Percentiles rank a stretch among this genome's conserved stretches.
These are phyloP conservation scores for Lonicera japonica DNA, from an alignment of 129 eudicot species.

Conservation along the genomic window DNA sequence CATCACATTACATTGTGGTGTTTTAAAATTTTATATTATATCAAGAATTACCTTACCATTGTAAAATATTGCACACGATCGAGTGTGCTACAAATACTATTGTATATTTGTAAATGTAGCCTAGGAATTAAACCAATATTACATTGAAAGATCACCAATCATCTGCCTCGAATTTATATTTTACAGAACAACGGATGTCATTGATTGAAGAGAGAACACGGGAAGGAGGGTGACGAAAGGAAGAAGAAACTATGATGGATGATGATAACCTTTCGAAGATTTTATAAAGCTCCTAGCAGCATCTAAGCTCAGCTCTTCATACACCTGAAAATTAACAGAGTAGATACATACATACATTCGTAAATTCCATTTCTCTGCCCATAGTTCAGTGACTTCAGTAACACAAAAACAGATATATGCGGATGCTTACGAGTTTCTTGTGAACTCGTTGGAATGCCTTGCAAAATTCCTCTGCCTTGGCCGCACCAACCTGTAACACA, in stretches of 20 bases:
- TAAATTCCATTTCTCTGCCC: too few relatives aligned
- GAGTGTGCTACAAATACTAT: too few relatives aligned
- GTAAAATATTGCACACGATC: too few relatives aligned
- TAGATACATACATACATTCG: too few relatives aligned
- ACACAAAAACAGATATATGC: neutral
- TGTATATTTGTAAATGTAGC: too few relatives aligned
- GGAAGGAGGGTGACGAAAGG: neutral
- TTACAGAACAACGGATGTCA: neutral
- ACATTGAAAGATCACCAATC: too few relatives aligned
- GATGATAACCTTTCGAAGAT: slow-evolving; percentile 25
- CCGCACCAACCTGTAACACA: slow-evolving; percentile 46
- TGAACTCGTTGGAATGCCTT: slow-evolving; percentile 71
- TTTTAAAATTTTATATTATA: too few relatives aligned
- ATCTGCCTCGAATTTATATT: too few relatives aligned
- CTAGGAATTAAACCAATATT: too few relatives aligned
- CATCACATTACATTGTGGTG: too few relatives aligned
- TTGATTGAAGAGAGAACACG: neutral
- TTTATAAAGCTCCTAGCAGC: slow-evolving; percentile 56
- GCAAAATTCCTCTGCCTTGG: slow-evolving; percentile 74
- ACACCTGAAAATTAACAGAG: slow-evolving; percentile 41
- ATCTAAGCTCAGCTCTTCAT: slow-evolving; percentile 60
- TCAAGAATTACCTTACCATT: too few relatives aligned
- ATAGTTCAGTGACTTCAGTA: neutral
- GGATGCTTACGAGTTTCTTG: slow-evolving; percentile 55
- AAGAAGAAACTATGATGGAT: slow-evolving; percentile 3